A percentile compares a stretch with the other conserved stretches of the same genome.
Conservation (phyloP, 176 grass and related monocot genomes). For the Eragrostis curvula region DNA sequence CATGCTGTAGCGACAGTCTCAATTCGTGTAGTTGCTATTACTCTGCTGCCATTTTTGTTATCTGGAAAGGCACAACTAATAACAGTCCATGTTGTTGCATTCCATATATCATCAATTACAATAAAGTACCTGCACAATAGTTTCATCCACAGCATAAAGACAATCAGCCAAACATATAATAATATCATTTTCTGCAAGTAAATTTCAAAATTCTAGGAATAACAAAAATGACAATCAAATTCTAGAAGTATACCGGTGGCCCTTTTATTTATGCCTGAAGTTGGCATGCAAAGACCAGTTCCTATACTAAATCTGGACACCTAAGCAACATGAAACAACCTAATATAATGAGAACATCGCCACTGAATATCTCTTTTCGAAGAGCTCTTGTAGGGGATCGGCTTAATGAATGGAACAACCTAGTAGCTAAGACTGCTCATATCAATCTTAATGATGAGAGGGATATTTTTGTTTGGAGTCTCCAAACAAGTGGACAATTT, state of each 20-base stretch:
- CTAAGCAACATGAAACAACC: background rate
- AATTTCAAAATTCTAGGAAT: background rate
- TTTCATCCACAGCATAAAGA: background rate
- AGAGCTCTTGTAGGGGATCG: too few species aligned
- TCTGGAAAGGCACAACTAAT: background rate
- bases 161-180: background rate
- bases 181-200: background rate
- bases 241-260: background rate
- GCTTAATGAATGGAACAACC: too few species aligned
- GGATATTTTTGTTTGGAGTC: too few species aligned
- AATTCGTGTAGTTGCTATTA: conserved; percentile 13
- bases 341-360: too few species aligned
- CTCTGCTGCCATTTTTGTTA: conserved; percentile 9
- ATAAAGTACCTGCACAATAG: background rate
- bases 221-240: background rate
- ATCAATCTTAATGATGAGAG: too few species aligned
- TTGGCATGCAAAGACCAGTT: background rate
- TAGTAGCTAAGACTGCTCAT: too few species aligned
- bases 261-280: background rate
- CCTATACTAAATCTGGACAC: background rate
- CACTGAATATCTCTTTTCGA: too few species aligned
- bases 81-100: background rate
- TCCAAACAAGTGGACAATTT: too few species aligned
- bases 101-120: conserved; percentile 17
- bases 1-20: conserved; percentile 9